Evolutionary conservation across 2,329 filamentous ascomycete species (phyloP).

Genomic region (Colletotrichum falcatum): DNA sequence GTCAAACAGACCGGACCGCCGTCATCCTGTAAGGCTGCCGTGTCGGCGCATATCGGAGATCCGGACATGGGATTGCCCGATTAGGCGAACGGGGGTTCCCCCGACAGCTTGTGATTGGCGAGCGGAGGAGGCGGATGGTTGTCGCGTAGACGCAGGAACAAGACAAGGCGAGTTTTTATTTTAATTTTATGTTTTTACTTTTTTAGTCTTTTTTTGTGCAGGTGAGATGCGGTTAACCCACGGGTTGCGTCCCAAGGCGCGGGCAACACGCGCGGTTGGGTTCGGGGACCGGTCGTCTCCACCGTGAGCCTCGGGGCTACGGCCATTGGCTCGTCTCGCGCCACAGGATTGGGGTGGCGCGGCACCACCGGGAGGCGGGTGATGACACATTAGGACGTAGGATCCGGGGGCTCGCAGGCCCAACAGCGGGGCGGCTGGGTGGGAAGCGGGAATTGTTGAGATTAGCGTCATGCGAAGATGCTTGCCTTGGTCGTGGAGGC

Average conservation of each 20-base stretch:
- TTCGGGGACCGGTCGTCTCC: constrained; percentile 1
- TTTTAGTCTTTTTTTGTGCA: not conserved
- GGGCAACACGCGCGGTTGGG: not conserved
- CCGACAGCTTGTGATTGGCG: constrained; percentile 1
- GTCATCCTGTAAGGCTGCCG: not conserved
- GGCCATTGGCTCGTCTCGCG: constrained; percentile 18
- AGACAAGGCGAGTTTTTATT: no score
- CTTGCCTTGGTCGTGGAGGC: not conserved
- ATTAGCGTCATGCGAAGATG: not conserved
- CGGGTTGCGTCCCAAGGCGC: no score
- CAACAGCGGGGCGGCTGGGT: not conserved
- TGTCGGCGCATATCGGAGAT: not conserved
- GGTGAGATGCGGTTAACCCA: no score
- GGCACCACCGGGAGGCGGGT: not conserved
- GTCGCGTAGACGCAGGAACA: no score
- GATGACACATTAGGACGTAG: no score
- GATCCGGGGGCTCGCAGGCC: not conserved
- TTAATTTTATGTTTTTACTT: no score
- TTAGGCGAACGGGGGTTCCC: constrained; percentile 15
- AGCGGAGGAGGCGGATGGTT: no score
- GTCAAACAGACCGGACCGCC: not conserved
- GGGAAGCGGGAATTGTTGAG: not conserved
- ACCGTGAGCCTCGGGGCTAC: constrained; percentile 11
- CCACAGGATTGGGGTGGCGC: constrained; percentile 24
- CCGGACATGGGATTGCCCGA: constrained; percentile 5